These are phyloP conservation scores for Kandelia obovata DNA, from an alignment of 345 rosid species.

Conservation along the genomic window DNA sequence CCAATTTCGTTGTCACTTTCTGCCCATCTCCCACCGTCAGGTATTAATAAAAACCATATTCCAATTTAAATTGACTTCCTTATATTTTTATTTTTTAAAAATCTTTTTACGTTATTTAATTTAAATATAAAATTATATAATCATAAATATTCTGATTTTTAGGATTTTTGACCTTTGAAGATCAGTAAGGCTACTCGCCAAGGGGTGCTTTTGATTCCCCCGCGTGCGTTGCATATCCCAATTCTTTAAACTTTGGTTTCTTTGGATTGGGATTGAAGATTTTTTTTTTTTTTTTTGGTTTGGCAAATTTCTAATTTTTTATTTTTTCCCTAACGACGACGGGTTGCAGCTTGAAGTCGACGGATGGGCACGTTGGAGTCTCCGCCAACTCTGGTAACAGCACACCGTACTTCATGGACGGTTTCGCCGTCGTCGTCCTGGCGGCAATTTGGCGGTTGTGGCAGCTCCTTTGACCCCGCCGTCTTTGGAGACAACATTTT, in stretches of 20 bases:
- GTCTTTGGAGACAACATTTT: neutral
- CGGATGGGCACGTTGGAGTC: conserved; percentile 20
- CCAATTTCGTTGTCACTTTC: conserved; percentile 50
- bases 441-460: conserved; percentile 27
- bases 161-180: no score
- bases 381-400: conserved; percentile 14
- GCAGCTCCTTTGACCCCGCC: conserved; percentile 19
- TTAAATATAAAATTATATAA: no score
- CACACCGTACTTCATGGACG: neutral
- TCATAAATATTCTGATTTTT: no score
- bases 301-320: neutral
- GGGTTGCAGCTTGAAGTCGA: conserved; percentile 38
- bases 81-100: neutral
- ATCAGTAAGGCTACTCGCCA: no score
- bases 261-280: no score
- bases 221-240: no score
- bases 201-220: no score
- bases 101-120: no score
- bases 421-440: neutral
- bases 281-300: neutral
- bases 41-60: conserved; percentile 7
- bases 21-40: conserved; percentile 48
- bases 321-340: neutral
- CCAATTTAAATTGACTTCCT: neutral
- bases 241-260: no score